These are phyloP conservation scores for Rhizophagus sp. DNA, from an alignment of 192 early-diverging fungal species.

Conservation along the genomic window DNA sequence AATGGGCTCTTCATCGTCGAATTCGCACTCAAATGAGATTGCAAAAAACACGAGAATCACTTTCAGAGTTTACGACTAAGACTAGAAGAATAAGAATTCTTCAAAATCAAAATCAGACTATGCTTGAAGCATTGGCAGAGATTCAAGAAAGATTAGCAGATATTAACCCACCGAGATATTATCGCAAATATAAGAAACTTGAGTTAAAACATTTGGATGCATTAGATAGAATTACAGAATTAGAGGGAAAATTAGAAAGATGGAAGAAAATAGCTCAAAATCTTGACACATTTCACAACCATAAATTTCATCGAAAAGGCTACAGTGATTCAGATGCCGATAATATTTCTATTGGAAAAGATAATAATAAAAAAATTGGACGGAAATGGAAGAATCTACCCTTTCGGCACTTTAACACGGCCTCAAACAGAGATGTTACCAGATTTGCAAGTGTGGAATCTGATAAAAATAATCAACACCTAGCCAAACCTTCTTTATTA, in stretches of 20 bases:
- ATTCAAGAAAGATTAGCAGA: conserved; percentile 29
- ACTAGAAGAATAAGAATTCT: neutral
- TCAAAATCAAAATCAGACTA: conserved; percentile 8
- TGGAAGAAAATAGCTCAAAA: conserved; percentile 13
- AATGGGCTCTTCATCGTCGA: conserved; percentile 36
- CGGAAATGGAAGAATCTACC: neutral
- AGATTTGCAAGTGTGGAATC: neutral
- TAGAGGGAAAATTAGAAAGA: conserved; percentile 8
- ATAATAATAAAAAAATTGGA: neutral
- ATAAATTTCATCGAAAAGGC: neutral
- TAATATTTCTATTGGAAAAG: neutral
- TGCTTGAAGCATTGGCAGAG: conserved; percentile 29
- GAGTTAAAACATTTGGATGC: neutral
- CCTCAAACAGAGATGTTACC: neutral
- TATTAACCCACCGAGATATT: conserved; percentile 32
- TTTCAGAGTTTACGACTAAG: neutral
- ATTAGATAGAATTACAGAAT: conserved; percentile 6
- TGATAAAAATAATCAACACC: neutral
- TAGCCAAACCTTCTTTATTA: neutral
- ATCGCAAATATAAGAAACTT: conserved; percentile 21
- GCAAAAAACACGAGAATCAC: neutral
- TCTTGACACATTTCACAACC: neutral
- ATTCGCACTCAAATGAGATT: conserved; percentile 9
- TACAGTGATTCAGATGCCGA: neutral
- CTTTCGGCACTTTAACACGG: neutral